These are phyloP conservation scores for Psidium friedrichsthalianum DNA, from an alignment of 345 rosid species.

Conservation along the genomic window DNA sequence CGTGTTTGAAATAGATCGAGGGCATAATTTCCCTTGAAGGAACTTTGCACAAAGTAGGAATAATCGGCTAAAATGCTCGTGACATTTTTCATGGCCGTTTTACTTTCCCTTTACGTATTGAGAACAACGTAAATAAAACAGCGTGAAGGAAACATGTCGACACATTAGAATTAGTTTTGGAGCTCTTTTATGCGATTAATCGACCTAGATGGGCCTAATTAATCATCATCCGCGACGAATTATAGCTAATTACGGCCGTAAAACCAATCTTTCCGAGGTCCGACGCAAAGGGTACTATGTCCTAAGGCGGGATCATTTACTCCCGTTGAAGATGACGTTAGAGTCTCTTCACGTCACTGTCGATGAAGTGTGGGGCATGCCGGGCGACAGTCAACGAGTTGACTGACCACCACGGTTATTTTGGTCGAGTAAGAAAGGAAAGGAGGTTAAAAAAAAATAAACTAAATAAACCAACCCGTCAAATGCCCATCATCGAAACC, in stretches of 20 bases:
- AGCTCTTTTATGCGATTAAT: neutral
- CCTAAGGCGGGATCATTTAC: neutral
- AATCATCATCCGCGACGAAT: neutral
- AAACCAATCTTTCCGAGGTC: neutral
- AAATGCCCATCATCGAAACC: neutral
- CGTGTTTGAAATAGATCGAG: neutral
- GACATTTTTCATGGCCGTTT: neutral
- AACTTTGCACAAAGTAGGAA: neutral
- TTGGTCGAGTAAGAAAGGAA: neutral
- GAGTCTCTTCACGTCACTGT: neutral
- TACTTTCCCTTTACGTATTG: no score
- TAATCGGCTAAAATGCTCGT: neutral
- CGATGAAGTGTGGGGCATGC: neutral
- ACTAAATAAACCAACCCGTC: neutral
- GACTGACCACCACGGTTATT: neutral
- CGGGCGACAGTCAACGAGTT: neutral
- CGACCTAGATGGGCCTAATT: neutral
- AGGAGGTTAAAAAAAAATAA: neutral
- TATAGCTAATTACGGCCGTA: neutral
- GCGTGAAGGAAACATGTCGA: neutral
- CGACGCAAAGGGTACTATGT: neutral
- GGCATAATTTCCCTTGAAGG: neutral
- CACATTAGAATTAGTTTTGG: no score
- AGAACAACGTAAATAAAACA: no score
- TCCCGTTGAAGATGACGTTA: neutral